Evolutionary conservation across 805 yeast species (phyloP), one percentile per base, ranked within the genome.

Genomic region (Maudiozyma bulderi): DNA sequence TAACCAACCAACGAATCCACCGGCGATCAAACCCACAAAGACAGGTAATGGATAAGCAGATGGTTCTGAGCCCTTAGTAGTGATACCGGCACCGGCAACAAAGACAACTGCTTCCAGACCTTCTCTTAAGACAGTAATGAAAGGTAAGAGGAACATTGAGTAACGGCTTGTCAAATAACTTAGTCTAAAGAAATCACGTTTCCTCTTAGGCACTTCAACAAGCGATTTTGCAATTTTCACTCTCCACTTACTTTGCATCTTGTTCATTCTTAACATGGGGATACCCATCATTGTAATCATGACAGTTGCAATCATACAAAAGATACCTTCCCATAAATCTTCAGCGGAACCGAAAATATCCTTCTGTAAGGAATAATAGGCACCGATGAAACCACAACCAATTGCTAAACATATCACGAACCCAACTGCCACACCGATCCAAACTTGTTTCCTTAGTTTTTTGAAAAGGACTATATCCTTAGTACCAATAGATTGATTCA

Each of bases 181-280:
- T 42, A 83, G 31, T 54, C 70, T 75, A 61, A 78, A 80, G 54
- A 77, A 71, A 54, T 76, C 82, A 52, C 68, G 67, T 53, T 66
- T 75, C 11, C 65, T 66, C 43, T 68, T 63, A 48, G 86, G 86
- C 28, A 70, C 61, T 55, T 80, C 82, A 47, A 88, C 70, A 52
- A 90, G 71, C 8, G 96, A 91, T 62, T 72, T 77, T 31, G 97
- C 96, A 64, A 91, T 86, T 73, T 91, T 91, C 57, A 89, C 76
- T 74, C 96, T 81, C 99, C 99, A 91, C 73, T 91, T 91, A 57
- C 81, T 91, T 72, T 88, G 89, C 95, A 90, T 87, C 74, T 90
- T 89, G 74, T 90, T 90, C 68, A 91, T 77, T 70, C 98, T 81
- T 63, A 91, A 77, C 96, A 91, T 86, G 50, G 97, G 95, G 61